Percentiles rank a stretch among this genome's conserved stretches.
Evolutionary conservation across 257 asterid species (phyloP).

Genomic region (Solanum chaucha): DNA sequence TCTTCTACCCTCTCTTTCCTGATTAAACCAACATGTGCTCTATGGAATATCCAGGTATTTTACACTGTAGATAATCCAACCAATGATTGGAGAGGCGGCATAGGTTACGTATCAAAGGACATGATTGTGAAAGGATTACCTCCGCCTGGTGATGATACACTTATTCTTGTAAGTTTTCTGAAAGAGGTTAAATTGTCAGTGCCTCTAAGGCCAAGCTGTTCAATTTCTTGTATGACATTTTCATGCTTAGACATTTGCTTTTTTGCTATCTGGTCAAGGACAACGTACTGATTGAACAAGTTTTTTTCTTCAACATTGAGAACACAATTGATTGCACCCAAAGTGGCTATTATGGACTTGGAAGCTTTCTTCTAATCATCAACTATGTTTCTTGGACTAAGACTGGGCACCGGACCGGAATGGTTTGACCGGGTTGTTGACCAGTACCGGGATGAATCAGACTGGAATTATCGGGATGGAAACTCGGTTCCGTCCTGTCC

Average conservation of each 20-base stretch:
- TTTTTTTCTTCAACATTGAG: background rate
- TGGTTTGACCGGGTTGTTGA: no score
- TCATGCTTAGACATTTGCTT: background rate
- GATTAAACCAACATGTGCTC: background rate
- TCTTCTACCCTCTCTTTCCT: background rate
- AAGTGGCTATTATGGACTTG: background rate
- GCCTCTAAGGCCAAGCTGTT: background rate
- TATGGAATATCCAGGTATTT: slow-evolving; percentile 39
- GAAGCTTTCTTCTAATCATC: background rate
- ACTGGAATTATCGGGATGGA: no score
- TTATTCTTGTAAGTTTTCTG: slow-evolving; percentile 65
- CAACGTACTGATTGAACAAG: background rate
- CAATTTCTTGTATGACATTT: background rate
- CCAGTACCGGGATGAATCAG: no score
- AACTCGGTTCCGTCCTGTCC: no score
- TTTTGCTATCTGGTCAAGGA: background rate
- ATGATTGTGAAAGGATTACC: slow-evolving; percentile 89
- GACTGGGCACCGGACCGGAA: no score
- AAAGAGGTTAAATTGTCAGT: slow-evolving; percentile 5
- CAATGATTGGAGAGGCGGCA: slow-evolving; percentile 82
- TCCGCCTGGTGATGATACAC: slow-evolving; percentile 67
- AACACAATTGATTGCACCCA: background rate
- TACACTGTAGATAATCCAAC: slow-evolving; percentile 90
- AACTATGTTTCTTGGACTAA: background rate
- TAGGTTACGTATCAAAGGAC: slow-evolving; percentile 72